A percentile compares a stretch with the other conserved stretches of the same genome.
These are phyloP conservation scores for Astrephomene gubernaculifera DNA, from an alignment of 139 green algal species.

Conservation along the genomic window DNA sequence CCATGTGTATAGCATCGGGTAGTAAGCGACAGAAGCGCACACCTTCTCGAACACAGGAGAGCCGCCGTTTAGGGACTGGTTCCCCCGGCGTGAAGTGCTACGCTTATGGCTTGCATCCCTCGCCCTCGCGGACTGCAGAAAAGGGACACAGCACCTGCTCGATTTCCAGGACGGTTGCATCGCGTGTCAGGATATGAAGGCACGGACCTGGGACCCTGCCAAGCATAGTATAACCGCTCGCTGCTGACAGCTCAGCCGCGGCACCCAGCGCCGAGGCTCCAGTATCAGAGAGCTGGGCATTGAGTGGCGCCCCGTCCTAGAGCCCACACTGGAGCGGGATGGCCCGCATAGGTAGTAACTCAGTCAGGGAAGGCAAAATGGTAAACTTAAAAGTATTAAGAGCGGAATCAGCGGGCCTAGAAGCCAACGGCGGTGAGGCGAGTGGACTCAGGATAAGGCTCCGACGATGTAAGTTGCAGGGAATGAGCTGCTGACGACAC, in stretches of 20 bases:
- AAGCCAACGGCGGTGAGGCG: not conserved
- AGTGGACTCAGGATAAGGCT: too few relatives aligned
- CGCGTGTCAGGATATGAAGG: not conserved
- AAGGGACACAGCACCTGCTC: not conserved
- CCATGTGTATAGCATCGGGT: not conserved
- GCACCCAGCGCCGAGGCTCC: not conserved
- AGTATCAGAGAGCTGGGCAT: not conserved
- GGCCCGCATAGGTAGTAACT: too few relatives aligned
- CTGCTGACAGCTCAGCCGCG: not conserved
- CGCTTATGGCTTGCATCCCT: not conserved
- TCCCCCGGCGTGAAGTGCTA: not conserved
- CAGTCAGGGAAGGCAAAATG: too few relatives aligned
- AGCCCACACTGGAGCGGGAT: too few relatives aligned
- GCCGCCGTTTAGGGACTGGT: not conserved
- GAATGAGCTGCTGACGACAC: too few relatives aligned
- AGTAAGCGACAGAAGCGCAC: not conserved
- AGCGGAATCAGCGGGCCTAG: too few relatives aligned
- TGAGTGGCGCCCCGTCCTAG: constrained; percentile 2
- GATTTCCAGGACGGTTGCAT: not conserved
- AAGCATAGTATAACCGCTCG: not conserved
- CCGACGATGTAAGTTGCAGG: too few relatives aligned
- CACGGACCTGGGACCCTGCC: constrained; percentile 21
- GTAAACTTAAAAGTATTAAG: too few relatives aligned
- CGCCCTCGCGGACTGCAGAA: not conserved
- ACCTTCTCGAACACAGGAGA: constrained; percentile 18